Base-by-base conservation (phyloP, 2,329 filamentous ascomycete species). In the Pyrenochaeta sp. region DNA sequence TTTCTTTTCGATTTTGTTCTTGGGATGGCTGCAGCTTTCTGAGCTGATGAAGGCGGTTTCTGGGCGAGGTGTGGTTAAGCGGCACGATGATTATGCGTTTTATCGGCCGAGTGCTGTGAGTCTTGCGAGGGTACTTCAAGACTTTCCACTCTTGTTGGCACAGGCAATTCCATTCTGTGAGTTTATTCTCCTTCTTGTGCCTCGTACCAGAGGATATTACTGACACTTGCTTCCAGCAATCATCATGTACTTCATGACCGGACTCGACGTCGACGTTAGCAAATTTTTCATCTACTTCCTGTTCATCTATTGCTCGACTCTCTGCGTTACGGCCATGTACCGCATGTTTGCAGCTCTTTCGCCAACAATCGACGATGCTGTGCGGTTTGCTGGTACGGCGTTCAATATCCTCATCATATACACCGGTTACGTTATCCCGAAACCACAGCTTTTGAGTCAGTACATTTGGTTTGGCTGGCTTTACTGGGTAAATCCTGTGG, bases 11-110 rank as follows among this genome's bases (percentile, higher is more conserved):
- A 83, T 87, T 51, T 66, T 87, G 20, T 86, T 88, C 70, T 74
- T 87, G 5, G 78, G 74, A 42, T 88, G 84, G 85, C 77, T 94
- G 4, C 88, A 92, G 48, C 74, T 95, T 34, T 83, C 86, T 0
- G 89, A 95, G 67, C 77, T 92, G 40, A 90, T 89, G 80, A 87
- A 86, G 52, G 88, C 88, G 30, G 85, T 93, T 7, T 81, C 82
- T 36, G 86, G 89, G 4, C 80, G 89, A 41, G 78, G 78, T 0
- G 84, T 94, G 13, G 90, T 81, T 51, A 86, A 73, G 69, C 83
- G 85, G 26, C 85, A 88, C 58, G 80, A 82, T 35, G 81, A 84
- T 22, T 88, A 87, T 59, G 84, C 84, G 1, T 87, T 88, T 66
- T 88, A 88, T 60, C 78, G 83, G n/a, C 85, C 85, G 0, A 84